Base-by-base conservation (phyloP, 1,284 basidiomycete genomes). In the Ganoderma lucidum region DNA sequence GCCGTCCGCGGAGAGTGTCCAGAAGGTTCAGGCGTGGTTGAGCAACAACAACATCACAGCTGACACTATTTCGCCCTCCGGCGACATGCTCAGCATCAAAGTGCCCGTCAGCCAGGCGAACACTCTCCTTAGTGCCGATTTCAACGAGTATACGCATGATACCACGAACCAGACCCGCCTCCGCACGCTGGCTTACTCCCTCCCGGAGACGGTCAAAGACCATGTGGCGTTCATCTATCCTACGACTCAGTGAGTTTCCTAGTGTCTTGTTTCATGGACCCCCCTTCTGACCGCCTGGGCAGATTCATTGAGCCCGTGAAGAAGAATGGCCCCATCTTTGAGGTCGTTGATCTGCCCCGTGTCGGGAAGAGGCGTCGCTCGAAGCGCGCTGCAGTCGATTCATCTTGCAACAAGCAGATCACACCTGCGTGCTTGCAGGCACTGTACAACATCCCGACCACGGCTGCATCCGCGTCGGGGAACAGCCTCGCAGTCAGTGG, bases 401-500 rank as follows among this genome's bases (percentile, higher is more conserved):
- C 69, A 15, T 39, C 48, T 9, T 90, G 88, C 73, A 74, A 75
- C 17, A 78, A 71, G 2, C 82, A 79, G 12, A 84, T 90, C 65
- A 90, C 88, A 0, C 88, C 88, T n/a, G 76, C 83, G 2, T 91
- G 89, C 75, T 76, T 91, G 67, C 78, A 84, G 67, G 81, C 81
- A 10, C 72, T 90, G 51, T 91, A 90, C 77, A 87, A 87, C n/a
- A 80, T 81, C 9, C 75, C 75, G 6, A 89, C 89, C 68, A 81
- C 83, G 0, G 85, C 87, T 2, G 75, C 78, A 1, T 80, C 84
- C 4, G 81, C 84, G 2, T 76, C 74, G 35, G 79, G 73, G 41
- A 90, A 88, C 76, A 83, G 79, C 53, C 81, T 90, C 44, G 88
- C 86, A 59, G 83, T 90, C 64, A 84, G 84, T 35, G 88, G 88